Base-by-base conservation (phyloP, 345 rosid genomes). In the Salix exigua region DNA sequence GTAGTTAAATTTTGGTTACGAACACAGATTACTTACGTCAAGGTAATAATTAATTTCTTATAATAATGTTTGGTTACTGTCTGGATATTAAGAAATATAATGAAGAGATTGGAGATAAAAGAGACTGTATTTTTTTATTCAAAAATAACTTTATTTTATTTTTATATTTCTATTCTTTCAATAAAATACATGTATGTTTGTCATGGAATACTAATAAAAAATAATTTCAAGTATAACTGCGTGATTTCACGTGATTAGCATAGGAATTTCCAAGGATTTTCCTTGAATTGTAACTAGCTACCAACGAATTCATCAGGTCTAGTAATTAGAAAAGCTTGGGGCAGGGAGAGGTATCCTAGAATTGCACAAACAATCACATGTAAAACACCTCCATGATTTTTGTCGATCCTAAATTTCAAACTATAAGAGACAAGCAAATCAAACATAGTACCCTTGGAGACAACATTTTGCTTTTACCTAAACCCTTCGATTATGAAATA, bases 401-500 rank as follows among this genome's bases (percentile, higher is more conserved):
- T 46, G 58, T 51, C n/a, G 6, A 51, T 17, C 71, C 55, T 53
- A 66, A 26, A 55, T 76, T 79, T 78, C 82, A 73, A 77, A 75
- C 37, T 46, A 64, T 5, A 87, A 51, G 80, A 72, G 89, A 88
- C 90, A 84, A 84, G 76, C 77, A 70, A 33, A 33, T 33, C 80
- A 88, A 78, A 79, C 83, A 82, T 82, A 77, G 72, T 33, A 33
- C 35, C 85, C 88, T 82, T 87, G 88, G 84, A 82, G 91, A 86
- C 96, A 87, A 88, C 82, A 60, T 68, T 83, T 81, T 86, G 87
- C 82, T 80, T 83, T 80, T 81, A 82, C 86, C 81, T 55, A 64
- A 82, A 60, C 68, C 64, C 68, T 66, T 28, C 63, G 73, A 50
- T 44, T 40, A 48, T 70, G 66, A 30, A 35, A 55, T 14, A 67